Percentiles rank a stretch among this genome's conserved stretches.
phyloP scores from a whole-genome alignment of 108 stramenopile genomes.

The Cyclostephanos tholiformis region DNA sequence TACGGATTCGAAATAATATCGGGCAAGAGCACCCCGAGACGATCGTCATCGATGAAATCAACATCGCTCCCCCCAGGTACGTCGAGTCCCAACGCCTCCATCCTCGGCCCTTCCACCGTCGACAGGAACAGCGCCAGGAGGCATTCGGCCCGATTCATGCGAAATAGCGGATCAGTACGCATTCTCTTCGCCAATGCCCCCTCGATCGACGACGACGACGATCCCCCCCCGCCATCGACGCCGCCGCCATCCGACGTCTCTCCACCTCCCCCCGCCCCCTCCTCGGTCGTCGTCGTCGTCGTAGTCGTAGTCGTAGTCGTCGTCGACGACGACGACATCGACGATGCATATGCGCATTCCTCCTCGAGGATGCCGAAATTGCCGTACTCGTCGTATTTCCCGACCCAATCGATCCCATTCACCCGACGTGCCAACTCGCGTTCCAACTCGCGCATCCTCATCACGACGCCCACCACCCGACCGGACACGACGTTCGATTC shows the following conservation, averaged over 20 bases:
- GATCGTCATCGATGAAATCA: constrained; percentile 84
- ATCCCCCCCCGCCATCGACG: constrained; percentile 3
- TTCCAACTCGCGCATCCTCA: constrained; percentile 78
- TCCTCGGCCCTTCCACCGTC: constrained; percentile 66
- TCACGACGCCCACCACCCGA: constrained; percentile 79
- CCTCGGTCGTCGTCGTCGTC: not conserved
- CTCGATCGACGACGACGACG: constrained; percentile 20
- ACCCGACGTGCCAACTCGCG: constrained; percentile 36
- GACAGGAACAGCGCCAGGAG: constrained; percentile 73
- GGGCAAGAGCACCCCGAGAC: constrained; percentile 56
- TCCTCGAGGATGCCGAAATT: constrained; percentile 66
- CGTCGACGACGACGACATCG: too few relatives aligned
- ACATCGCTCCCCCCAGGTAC: constrained; percentile 69
- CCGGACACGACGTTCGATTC: constrained; percentile 80
- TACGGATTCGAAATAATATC: too few relatives aligned
- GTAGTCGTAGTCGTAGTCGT: not conserved
- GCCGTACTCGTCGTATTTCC: constrained; percentile 65
- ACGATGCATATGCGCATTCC: constrained; percentile 38
- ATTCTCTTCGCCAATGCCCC: constrained; percentile 48
- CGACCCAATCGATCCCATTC: constrained; percentile 49
- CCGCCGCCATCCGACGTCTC: not conserved
- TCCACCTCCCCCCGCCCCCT: not conserved
- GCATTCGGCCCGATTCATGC: constrained; percentile 83
- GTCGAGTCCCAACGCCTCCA: constrained; percentile 52
- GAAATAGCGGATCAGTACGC: constrained; percentile 67